These are phyloP conservation scores for Seiridium unicorne DNA, from an alignment of 2,329 filamentous ascomycete genomes.

Conservation along the genomic window DNA sequence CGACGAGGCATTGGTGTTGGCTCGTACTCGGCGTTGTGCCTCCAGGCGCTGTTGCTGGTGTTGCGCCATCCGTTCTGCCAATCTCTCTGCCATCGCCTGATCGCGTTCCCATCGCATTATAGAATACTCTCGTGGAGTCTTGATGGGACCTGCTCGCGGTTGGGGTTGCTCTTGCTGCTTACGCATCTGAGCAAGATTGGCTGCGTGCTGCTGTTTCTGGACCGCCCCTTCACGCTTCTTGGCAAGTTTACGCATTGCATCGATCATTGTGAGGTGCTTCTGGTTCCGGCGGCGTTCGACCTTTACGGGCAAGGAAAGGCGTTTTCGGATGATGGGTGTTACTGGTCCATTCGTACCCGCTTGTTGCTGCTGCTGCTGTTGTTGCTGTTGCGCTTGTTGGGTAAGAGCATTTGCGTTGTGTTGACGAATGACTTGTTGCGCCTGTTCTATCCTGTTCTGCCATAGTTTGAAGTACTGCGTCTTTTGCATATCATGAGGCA, in stretches of 20 bases:
- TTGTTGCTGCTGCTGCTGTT: conserved; percentile 26
- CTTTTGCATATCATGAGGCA: conserved; percentile 91
- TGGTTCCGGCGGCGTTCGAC: conserved; percentile 86
- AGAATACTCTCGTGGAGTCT: conserved; percentile 90
- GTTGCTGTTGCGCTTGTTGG: conserved; percentile 27
- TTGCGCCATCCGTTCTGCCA: conserved; percentile 58
- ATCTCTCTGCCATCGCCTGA: conserved; percentile 59
- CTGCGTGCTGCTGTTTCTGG: conserved; percentile 85
- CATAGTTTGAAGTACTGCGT: conserved; percentile 88
- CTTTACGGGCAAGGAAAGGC: conserved; percentile 75
- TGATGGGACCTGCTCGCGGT: conserved; percentile 47
- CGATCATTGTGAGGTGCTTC: conserved; percentile 83
- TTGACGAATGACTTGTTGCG: conserved; percentile 53
- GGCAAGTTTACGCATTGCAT: conserved; percentile 91
- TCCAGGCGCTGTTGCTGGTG: conserved; percentile 61
- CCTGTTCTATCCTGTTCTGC: conserved; percentile 58
- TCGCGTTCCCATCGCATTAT: conserved; percentile 86
- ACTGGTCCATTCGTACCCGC: conserved; percentile 35
- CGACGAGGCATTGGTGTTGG: conserved; percentile 14
- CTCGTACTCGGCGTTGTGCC: conserved; percentile 52
- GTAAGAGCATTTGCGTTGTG: conserved; percentile 49
- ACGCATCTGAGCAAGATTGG: conserved; percentile 73
- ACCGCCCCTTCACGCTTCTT: conserved; percentile 86
- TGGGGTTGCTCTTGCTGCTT: conserved; percentile 69
- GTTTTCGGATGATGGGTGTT: conserved; percentile 55